Percentiles rank a stretch among this genome's conserved stretches.
Conservation (phyloP, 2,329 filamentous ascomycete species). For the Alternaria consortialis region DNA sequence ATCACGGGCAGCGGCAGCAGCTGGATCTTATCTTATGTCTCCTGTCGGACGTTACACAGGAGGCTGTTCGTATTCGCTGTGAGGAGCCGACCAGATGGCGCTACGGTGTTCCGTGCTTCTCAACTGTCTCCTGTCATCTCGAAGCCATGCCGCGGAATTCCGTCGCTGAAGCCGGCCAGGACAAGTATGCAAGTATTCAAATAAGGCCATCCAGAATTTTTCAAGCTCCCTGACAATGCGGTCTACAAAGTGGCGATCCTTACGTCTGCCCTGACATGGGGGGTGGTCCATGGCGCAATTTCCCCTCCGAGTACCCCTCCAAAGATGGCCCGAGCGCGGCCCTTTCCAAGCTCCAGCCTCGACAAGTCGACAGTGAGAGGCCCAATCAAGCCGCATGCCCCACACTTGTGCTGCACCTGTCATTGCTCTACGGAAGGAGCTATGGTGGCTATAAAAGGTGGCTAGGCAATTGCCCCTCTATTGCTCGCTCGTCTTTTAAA, state of each 20-base stretch:
- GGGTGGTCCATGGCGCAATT: conserved; percentile 10
- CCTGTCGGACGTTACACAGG: background rate
- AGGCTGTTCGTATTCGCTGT: conserved; percentile 10
- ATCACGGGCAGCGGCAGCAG: background rate
- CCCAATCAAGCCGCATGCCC: conserved; percentile 16
- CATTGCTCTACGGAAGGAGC: conserved; percentile 18
- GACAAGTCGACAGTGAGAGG: conserved; percentile 6
- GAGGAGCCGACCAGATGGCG: conserved; percentile 10
- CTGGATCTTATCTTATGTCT: background rate
- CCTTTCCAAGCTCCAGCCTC: conserved; percentile 8
- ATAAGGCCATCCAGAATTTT: background rate
- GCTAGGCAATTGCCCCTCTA: conserved; percentile 24
- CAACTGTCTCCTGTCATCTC: background rate
- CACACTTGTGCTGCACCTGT: conserved; percentile 17
- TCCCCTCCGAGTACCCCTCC: conserved; percentile 24
- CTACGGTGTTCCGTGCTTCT: background rate
- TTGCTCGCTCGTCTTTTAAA: conserved; percentile 19
- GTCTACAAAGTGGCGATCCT: background rate
- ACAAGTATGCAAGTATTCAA: background rate
- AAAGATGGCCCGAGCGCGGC: conserved; percentile 18
- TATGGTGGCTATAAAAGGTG: conserved; percentile 21
- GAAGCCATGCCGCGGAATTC: background rate
- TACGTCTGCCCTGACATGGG: conserved; percentile 19
- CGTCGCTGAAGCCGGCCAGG: background rate
- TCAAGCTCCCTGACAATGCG: background rate